A percentile compares a stretch with the other conserved stretches of the same genome.
phyloP scores from a whole-genome alignment of 169 alveolate genomes.

The Cyclospora cayetanensis region DNA sequence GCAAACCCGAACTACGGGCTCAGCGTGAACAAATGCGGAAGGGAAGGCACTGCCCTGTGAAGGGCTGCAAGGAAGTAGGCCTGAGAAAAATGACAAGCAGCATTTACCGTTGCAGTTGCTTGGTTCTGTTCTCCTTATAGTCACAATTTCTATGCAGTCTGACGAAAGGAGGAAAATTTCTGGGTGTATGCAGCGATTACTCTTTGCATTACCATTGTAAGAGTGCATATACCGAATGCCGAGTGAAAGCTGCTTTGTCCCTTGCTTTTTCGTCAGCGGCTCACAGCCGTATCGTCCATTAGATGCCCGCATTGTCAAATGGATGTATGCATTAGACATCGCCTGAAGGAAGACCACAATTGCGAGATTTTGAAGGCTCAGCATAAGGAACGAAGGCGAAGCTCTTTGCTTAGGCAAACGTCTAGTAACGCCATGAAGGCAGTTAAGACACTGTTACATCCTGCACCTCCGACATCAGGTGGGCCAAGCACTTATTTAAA shows the following conservation, averaged over 20 bases:
- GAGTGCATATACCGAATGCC: not conserved
- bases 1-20: constrained; percentile 58
- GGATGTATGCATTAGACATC: constrained; percentile 57
- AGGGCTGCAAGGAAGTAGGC: constrained; percentile 67
- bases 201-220: not conserved
- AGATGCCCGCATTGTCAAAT: constrained; percentile 45
- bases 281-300: constrained; percentile 54
- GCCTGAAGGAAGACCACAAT: constrained; percentile 69
- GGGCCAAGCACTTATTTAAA: not conserved
- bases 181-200: not conserved
- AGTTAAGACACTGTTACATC: not conserved
- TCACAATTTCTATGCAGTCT: not conserved
- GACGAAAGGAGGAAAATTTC: not conserved
- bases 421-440: constrained; percentile 26
- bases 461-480: not conserved
- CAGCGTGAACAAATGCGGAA: constrained; percentile 13
- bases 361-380: not conserved
- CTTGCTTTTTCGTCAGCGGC: constrained; percentile 40
- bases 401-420: not conserved
- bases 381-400: constrained; percentile 17
- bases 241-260: not conserved
- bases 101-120: not conserved
- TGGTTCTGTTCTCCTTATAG: not conserved
- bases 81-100: not conserved
- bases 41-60: constrained; percentile 65